phyloP scores from a whole-genome alignment of 1,284 basidiomycete species.

The Melampsora larici-populina region DNA sequence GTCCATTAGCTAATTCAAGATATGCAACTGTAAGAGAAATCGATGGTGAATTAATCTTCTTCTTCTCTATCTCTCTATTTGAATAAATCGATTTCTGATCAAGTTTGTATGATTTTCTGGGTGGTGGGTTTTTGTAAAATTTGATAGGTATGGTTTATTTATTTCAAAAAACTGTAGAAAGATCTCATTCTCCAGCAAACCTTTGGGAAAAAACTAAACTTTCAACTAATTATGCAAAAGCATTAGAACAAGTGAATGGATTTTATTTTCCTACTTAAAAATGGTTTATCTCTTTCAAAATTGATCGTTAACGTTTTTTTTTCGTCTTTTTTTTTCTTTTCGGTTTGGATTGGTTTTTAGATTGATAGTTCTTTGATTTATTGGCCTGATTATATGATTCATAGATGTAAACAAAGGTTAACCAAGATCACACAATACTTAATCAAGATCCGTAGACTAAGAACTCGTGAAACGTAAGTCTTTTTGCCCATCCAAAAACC shows the following conservation, averaged over 20 bases:
- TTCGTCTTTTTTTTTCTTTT: constrained; percentile 13
- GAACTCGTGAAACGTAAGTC: constrained; percentile 80
- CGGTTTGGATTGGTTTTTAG: constrained; percentile 60
- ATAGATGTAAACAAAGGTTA: constrained; percentile 98
- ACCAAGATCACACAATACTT: constrained; percentile 99
- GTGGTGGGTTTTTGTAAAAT: not conserved
- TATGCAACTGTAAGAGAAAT: constrained; percentile 97
- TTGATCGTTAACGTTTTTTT: not conserved
- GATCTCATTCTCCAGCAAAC: constrained; percentile 87
- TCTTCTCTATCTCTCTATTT: not conserved
- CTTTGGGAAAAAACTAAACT: constrained; percentile 97
- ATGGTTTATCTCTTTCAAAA: not conserved
- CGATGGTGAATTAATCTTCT: constrained; percentile 64
- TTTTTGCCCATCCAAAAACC: constrained; percentile 12
- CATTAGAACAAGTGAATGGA: constrained; percentile 74
- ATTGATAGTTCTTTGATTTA: constrained; percentile 92
- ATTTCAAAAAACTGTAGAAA: constrained; percentile 97
- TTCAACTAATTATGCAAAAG: constrained; percentile 89
- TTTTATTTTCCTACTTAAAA: no score
- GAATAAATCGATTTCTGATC: no score
- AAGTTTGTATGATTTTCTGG: constrained; percentile 3
- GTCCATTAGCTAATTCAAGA: constrained; percentile 91
- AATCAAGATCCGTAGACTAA: constrained; percentile 92
- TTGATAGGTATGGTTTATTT: constrained; percentile 81
- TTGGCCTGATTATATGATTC: constrained; percentile 95